Evolutionary conservation across 1,139 yeast genomes (phyloP), one percentile per base, ranked within the genome.

Genomic region (Lodderomyces metapsilosis): DNA sequence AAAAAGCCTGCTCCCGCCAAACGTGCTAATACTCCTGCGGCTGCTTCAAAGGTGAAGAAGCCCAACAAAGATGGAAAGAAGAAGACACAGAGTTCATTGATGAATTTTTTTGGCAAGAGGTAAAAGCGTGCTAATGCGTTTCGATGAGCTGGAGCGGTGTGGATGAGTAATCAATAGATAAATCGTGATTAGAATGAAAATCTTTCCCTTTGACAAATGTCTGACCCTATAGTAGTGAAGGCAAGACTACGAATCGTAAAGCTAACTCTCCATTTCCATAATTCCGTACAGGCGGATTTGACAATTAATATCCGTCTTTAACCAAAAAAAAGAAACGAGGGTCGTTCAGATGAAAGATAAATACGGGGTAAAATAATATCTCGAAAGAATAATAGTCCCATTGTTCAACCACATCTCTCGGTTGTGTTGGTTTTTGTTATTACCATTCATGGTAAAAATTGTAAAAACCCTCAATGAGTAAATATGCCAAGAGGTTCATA

Each of bases 81-180:
- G 45, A 64, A 60, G 46, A 61, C 42, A 2, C 75, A 70, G 46
- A 46, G 67, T 9, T 66, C 74, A 3, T 54, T 71, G 17, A 66
- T 68, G 72, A 68, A 56, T 47, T 69, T 70, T 47, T 71, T 71
- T 45, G 59, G 58, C 12, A 66, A 65, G 45, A 56, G 54, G 43
- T 42, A 32, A 27, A 8, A 11, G 27, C 4, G 27, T 8, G 27
- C 5, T 11, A 11, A 8, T 8, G 27, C 5, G n/a, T 24, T 6
- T 24, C 22, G 22, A 8, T 20, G n/a, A n/a, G n/a, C n/a, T n/a
- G 23, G 5, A 21, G 23, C 9, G 23, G 9, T 21, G 23, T 21
- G 23, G 23, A 21, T 23, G 25, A 23, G 25, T 23, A 23, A 10
- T 23, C 25, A 23, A 23, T 23, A 4, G 11, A 10, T 7, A 23